Conservation (phyloP, 1,284 basidiomycete genomes). For the Cystobasidium sp. region DNA sequence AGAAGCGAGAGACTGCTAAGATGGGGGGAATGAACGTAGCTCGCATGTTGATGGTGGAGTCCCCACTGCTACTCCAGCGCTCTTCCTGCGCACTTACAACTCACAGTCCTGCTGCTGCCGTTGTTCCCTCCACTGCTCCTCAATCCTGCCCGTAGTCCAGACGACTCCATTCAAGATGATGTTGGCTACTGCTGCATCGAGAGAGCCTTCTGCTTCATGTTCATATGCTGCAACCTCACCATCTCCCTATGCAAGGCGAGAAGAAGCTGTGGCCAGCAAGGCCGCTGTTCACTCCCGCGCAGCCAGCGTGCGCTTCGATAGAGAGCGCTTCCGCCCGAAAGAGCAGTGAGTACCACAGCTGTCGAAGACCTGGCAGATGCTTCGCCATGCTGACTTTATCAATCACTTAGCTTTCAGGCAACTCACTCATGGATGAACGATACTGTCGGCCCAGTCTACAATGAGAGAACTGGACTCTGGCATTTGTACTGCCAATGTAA, state of each 20-base stretch:
- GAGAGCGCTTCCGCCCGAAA: not conserved
- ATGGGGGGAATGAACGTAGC: too few species aligned
- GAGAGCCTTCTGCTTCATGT: conserved; percentile 1
- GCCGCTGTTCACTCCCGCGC: not conserved
- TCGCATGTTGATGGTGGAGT: too few species aligned
- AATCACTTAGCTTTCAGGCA: not conserved
- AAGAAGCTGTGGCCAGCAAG: not conserved
- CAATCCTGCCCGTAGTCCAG: too few species aligned
- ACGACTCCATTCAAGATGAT: not conserved
- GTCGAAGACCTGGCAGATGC: not conserved
- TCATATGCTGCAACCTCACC: not conserved
- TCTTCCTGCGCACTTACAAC: too few species aligned
- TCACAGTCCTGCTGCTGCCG: too few species aligned
- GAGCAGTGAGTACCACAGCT: not conserved
- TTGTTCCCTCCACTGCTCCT: too few species aligned
- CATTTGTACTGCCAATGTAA: conserved; percentile 26
- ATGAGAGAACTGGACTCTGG: not conserved
- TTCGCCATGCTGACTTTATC: not conserved
- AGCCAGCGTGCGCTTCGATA: not conserved
- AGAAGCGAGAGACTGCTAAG: too few species aligned
- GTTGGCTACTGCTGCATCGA: not conserved
- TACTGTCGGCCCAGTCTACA: conserved; percentile 15
- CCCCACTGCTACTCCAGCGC: too few species aligned
- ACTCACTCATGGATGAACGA: conserved; percentile 19
- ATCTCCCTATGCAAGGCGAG: not conserved